phyloP scores from a whole-genome alignment of 176 grass and related monocot genomes.

The Hsuehochloa calcarea region DNA sequence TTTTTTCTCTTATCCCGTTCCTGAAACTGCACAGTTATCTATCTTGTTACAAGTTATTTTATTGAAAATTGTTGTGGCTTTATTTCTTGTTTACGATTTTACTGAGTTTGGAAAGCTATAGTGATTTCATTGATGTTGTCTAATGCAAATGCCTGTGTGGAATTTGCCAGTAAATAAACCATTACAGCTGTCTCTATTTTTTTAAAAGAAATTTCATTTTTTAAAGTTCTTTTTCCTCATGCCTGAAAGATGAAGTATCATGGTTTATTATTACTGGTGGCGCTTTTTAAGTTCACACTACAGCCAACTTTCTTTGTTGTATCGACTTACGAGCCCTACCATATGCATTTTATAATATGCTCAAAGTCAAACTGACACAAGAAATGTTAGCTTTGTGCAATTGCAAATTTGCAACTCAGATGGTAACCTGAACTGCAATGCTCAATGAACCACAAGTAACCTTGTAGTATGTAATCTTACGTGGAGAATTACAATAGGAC shows the following conservation, averaged over 20 bases:
- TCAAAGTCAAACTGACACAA: not conserved
- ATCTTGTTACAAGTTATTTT: not conserved
- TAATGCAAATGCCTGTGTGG: conserved; percentile 11
- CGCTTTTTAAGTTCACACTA: not conserved
- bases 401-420: not conserved
- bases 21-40: not conserved
- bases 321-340: not conserved
- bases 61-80: not conserved
- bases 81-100: not conserved
- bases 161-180: not conserved
- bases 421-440: conserved; percentile 6
- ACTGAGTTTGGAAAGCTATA: not conserved
- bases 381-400: conserved; percentile 1
- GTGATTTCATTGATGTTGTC: conserved; percentile 5
- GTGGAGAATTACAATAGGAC: not conserved
- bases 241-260: conserved; percentile 5
- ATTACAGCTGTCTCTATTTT: not conserved
- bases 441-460: not conserved
- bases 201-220: not conserved
- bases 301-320: not conserved
- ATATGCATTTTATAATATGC: not conserved
- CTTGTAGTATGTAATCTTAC: not conserved
- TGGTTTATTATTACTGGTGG: not conserved
- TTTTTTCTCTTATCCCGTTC: conserved; percentile 19
- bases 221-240: not conserved